Conservation (phyloP, 2,329 filamentous ascomycete genomes). For the Hawksworthiomyces lignivorus region DNA sequence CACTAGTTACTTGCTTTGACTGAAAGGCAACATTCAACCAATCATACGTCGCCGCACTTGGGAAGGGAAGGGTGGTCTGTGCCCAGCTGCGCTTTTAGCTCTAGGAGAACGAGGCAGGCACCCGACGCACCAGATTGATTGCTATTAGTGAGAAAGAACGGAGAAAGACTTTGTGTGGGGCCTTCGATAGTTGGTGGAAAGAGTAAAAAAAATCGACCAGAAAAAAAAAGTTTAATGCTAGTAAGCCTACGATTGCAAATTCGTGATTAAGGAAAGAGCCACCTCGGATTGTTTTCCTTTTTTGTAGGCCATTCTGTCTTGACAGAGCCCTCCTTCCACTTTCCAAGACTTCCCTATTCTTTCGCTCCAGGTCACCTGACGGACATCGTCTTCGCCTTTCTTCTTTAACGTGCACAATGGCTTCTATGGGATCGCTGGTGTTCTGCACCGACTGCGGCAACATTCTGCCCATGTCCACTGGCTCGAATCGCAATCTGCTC, state of each 20-base stretch:
- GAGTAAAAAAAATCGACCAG: constrained; percentile 3
- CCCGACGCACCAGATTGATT: background rate
- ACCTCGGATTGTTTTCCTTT: no score
- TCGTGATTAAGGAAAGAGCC: no score
- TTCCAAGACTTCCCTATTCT: background rate
- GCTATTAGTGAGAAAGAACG: background rate
- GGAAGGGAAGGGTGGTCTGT: background rate
- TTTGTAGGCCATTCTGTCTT: no score
- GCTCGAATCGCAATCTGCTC: constrained; percentile 66
- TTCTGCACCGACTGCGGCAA: constrained; percentile 94
- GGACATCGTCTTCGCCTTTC: no score
- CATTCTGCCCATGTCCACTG: constrained; percentile 72
- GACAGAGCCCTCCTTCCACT: background rate
- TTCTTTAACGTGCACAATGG: constrained; percentile 54
- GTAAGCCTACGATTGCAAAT: no score
- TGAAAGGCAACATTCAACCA: constrained; percentile 2
- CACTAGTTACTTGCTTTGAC: constrained; percentile 1
- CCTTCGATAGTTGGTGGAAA: background rate
- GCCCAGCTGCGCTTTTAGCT: background rate
- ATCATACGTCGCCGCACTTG: no score
- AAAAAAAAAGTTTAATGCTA: constrained; percentile 10
- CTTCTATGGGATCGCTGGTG: constrained; percentile 80
- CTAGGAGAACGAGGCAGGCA: background rate
- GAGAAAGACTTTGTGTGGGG: background rate
- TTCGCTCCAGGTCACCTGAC: background rate